phyloP scores from a whole-genome alignment of 768 basidiomycete species.

The Serendipita sp. region DNA sequence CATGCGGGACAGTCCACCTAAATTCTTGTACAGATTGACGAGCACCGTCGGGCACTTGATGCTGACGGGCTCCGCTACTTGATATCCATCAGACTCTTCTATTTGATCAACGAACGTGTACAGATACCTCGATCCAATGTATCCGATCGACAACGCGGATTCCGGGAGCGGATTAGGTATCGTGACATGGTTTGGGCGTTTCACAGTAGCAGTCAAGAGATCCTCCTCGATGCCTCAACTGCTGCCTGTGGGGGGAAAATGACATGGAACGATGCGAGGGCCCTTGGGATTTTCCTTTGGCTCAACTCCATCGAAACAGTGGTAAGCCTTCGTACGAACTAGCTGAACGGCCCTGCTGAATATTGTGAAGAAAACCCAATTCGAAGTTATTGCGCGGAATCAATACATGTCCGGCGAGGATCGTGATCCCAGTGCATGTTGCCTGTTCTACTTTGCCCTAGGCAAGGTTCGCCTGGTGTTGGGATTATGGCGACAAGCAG shows the following conservation, averaged over 20 bases:
- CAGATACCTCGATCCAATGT: conserved; percentile 28
- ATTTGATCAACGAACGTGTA: conserved; percentile 59
- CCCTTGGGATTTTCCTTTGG: conserved; percentile 81
- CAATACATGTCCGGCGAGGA: conserved; percentile 79
- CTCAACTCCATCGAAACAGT: conserved; percentile 59
- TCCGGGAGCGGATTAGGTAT: conserved; percentile 67
- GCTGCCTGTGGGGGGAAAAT: conserved; percentile 70
- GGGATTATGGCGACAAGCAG: conserved; percentile 89
- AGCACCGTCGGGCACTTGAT: conserved; percentile 81
- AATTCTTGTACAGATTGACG: conserved; percentile 49
- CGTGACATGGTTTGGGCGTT: conserved; percentile 96
- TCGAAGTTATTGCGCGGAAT: conserved; percentile 81
- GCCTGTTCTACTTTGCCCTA: conserved; percentile 86
- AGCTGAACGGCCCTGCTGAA: background rate
- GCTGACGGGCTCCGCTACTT: conserved; percentile 85
- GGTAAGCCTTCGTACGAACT: conserved; percentile 31
- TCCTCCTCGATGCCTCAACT: conserved; percentile 55
- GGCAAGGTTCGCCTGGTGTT: conserved; percentile 86
- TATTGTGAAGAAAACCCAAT: conserved; percentile 44
- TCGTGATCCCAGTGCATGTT: conserved; percentile 79
- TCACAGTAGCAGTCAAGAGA: conserved; percentile 84
- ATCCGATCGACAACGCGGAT: conserved; percentile 13
- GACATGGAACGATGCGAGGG: conserved; percentile 76
- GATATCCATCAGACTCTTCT: conserved; percentile 82
- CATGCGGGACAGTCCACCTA: conserved; percentile 7